These are phyloP conservation scores for Crassisporium funariophilum DNA, from an alignment of 768 basidiomycete species.

Conservation along the genomic window DNA sequence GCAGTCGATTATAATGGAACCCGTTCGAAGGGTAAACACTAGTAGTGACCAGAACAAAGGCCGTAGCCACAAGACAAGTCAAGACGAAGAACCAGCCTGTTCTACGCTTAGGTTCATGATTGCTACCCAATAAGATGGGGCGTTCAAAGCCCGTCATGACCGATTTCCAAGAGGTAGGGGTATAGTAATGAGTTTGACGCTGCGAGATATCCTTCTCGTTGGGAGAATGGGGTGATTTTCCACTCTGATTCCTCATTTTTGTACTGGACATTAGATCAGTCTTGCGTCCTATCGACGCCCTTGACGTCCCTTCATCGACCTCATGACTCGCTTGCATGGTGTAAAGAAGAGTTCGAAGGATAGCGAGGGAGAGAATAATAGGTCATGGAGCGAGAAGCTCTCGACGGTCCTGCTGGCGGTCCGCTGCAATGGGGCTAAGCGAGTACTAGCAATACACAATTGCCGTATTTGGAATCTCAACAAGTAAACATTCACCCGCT, in stretches of 20 bases:
- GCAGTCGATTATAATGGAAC: conserved; percentile 12
- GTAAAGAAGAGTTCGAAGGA: conserved; percentile 14
- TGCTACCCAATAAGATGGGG: conserved; percentile 8
- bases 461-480: no score
- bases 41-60: conserved; percentile 27
- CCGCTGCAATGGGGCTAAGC: no score
- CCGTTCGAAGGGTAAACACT: conserved; percentile 9
- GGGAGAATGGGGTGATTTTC: conserved; percentile 1
- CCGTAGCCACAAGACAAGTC: conserved; percentile 25
- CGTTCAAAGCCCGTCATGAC: conserved; percentile 24
- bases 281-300: conserved; percentile 10
- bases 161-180: conserved; percentile 11
- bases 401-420: no score
- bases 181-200: conserved; percentile 4
- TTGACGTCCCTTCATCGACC: conserved; percentile 15
- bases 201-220: conserved; percentile 3
- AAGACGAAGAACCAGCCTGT: conserved; percentile 29
- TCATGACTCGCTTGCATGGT: conserved; percentile 23
- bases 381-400: conserved; percentile 26
- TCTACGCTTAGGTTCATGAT: conserved; percentile 19
- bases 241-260: conserved; percentile 6
- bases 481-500: no score
- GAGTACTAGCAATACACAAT: no score
- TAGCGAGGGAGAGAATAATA: conserved; percentile 9
- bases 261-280: conserved; percentile 8